Conservation (phyloP, 2,329 filamentous ascomycete genomes). For the Curvularia eragrostidis region DNA sequence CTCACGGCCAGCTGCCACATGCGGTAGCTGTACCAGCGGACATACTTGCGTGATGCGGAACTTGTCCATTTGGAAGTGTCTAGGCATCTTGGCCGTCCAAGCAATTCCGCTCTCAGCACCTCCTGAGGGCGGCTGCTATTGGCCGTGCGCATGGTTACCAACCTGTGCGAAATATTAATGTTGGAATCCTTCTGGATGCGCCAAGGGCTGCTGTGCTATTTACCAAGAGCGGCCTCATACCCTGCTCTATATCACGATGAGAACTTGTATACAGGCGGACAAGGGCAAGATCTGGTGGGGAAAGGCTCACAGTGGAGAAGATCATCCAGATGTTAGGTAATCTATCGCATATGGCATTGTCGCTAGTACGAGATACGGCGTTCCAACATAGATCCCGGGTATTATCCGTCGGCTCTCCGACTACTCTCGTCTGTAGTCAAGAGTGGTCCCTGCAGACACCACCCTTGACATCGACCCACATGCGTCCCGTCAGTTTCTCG, state of each 20-base stretch:
- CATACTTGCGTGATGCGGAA: not conserved
- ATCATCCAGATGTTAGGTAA: not conserved
- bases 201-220: not conserved
- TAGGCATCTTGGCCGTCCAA: conserved; percentile 4
- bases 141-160: not conserved
- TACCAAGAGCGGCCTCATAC: not conserved
- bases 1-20: not conserved
- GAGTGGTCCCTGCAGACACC: conserved; percentile 2
- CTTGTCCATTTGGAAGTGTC: not conserved
- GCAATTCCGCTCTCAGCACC: not conserved
- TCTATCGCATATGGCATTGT: not conserved
- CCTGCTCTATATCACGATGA: not conserved
- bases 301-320: not conserved
- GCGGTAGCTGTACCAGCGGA: not conserved
- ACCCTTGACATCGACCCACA: not conserved
- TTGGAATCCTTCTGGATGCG: not conserved
- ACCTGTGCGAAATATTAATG: not conserved
- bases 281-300: not conserved
- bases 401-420: not conserved
- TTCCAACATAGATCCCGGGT: not conserved
- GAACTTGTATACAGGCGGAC: not conserved
- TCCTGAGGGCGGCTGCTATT: not conserved
- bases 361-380: not conserved
- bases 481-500: not conserved
- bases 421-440: not conserved